These are phyloP conservation scores for Blepharisma japonicum DNA, from an alignment of 73 alveolate species.

Conservation along the genomic window DNA sequence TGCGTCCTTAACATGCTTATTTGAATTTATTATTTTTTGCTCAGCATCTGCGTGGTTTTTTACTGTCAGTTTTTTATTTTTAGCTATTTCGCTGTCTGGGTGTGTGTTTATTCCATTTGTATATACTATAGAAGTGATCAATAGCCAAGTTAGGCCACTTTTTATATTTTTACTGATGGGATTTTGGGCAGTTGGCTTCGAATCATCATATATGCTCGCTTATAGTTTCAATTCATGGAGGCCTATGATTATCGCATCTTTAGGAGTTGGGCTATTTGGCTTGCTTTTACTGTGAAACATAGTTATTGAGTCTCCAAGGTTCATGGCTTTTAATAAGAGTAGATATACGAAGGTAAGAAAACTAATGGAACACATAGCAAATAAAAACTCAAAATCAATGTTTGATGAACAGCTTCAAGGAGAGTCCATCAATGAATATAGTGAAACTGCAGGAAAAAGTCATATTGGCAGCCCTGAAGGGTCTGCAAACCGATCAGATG, in stretches of 20 bases:
- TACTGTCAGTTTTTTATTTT: background rate
- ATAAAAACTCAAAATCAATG: background rate
- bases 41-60: background rate
- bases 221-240: background rate
- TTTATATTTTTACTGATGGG: background rate
- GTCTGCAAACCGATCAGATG: background rate
- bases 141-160: background rate
- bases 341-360: background rate
- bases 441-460: background rate
- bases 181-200: background rate
- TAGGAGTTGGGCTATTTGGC: background rate
- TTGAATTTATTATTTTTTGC: background rate
- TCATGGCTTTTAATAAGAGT: background rate
- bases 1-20: background rate
- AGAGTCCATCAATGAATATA: background rate
- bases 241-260: background rate
- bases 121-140: background rate
- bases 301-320: background rate
- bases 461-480: background rate
- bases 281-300: background rate
- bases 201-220: background rate
- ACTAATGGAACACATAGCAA: background rate
- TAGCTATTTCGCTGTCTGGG: background rate
- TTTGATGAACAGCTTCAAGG: conserved; percentile 3
- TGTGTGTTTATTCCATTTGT: background rate